Evolutionary conservation across 352 stramenopile species (phyloP), one percentile per base, ranked within the genome.

Genomic region (Globisporangium megalacanthum): DNA sequence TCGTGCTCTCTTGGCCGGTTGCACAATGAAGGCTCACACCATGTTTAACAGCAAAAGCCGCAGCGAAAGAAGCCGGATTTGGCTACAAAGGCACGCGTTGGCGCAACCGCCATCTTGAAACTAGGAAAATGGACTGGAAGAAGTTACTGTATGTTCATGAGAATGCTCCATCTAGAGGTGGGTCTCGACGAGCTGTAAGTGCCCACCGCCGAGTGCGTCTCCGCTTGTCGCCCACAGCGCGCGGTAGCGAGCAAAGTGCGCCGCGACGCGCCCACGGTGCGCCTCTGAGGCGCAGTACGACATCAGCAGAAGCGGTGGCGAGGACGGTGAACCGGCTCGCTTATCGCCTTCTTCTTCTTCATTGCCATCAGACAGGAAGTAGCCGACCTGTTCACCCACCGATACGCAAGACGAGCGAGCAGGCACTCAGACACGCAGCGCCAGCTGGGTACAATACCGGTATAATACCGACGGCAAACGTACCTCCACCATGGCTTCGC

Each of bases 401-500:
- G 29, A 8, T 7, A 36, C 20, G 2, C 17, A 4, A 48, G 4
- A 9, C 6, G 35, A 41, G 35, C 35, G 35, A 5, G 42, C n/a
- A 48, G 0, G 42, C n/a, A 48, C 42, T 48, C 42, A 56, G 55
- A 35, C 35, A 42, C 20, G 35, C 31, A 49, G 17, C 42, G 10
- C 39, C 17, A 31, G 15, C 20, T 48, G 33, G 41, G 35, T 33
- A 9, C 45, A 39, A 5, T 52, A 37, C 8, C 19, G 6, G 11
- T 6, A 39, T 22, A 17, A 31, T 39, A 39, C 6, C 10, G 35
- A 31, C 29, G 20, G 8, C 19, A 2, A 8, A 45, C 15, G 36
- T 45, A 89, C 79, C 79, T 89, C 81, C n/a, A 88, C 52, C 77
- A 88, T 89, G 13, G 61, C 42, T 0, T 66, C 72, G 14, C 53